Conservation (phyloP, 1,139 yeast genomes). For the Candida pseudoviswanathii region DNA sequence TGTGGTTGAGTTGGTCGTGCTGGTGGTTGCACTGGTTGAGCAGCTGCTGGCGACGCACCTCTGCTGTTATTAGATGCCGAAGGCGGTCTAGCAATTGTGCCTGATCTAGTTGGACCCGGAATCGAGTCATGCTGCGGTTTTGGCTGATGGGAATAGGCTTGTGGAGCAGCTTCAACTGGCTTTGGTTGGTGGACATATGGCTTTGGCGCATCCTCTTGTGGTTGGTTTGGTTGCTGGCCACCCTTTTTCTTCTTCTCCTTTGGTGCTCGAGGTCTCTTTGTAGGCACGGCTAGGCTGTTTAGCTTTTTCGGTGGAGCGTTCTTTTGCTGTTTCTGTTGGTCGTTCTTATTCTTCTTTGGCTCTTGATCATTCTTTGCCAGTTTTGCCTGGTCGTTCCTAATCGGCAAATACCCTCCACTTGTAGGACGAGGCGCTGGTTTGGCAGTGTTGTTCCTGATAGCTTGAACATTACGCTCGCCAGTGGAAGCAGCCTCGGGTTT, state of each 20-base stretch:
- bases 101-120: conserved; percentile 10
- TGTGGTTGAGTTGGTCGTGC: conserved; percentile 2
- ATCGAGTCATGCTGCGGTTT: not conserved
- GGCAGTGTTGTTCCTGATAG: not conserved
- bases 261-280: too few species aligned
- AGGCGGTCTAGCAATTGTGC: conserved; percentile 1
- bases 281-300: too few species aligned
- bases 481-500: not conserved
- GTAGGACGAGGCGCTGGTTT: conserved; percentile 4
- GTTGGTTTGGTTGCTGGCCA: too few species aligned
- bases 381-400: not conserved
- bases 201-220: not conserved
- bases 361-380: not conserved
- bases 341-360: too few species aligned
- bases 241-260: too few species aligned
- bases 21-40: not conserved
- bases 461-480: not conserved
- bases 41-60: too few species aligned
- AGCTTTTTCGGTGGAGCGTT: too few species aligned
- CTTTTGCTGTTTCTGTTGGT: too few species aligned
- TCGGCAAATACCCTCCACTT: conserved; percentile 7
- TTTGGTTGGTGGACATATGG: not conserved
- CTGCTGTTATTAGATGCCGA: too few species aligned
- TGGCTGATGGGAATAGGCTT: not conserved
- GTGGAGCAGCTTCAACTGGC: not conserved